Evolutionary conservation across 2,329 filamentous ascomycete species (phyloP).

Genomic region (Diplodia sapinea): DNA sequence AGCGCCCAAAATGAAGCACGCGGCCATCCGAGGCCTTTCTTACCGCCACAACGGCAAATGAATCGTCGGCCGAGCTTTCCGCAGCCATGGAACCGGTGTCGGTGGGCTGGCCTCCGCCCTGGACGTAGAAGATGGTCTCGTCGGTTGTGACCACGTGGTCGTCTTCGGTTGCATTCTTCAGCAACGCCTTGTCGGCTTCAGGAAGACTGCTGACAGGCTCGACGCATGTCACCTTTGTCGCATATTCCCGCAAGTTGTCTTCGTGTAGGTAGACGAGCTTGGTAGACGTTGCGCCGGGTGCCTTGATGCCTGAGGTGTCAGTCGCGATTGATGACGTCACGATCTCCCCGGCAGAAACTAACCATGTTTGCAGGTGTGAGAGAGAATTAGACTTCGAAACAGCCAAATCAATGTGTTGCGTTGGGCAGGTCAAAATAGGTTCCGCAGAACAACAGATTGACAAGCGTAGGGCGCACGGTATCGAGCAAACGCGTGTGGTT

Average conservation of each 20-base stretch:
- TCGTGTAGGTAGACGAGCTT: constrained; percentile 48
- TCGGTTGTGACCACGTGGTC: constrained; percentile 66
- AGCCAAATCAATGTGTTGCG: neutral
- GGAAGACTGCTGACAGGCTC: constrained; percentile 58
- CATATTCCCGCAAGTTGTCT: constrained; percentile 50
- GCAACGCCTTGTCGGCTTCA: constrained; percentile 60
- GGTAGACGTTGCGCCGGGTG: constrained; percentile 6
- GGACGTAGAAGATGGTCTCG: constrained; percentile 75
- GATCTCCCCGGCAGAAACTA: neutral
- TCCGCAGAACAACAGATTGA: neutral
- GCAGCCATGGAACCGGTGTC: constrained; percentile 65
- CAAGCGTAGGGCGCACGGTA: constrained; percentile 13
- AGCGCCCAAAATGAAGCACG: constrained; percentile 71
- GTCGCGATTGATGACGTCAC: neutral
- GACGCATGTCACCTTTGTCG: constrained; percentile 55
- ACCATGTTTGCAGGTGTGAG: constrained; percentile 2
- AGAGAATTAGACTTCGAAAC: neutral
- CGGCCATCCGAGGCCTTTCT: constrained; percentile 60
- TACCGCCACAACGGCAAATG: constrained; percentile 63
- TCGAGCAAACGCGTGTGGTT: too few species aligned
- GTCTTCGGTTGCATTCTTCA: constrained; percentile 61
- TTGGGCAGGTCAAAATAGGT: neutral
- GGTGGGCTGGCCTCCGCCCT: constrained; percentile 75
- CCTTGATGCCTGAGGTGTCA: constrained; percentile 8
- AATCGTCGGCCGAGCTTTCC: constrained; percentile 10